phyloP scores from a whole-genome alignment of 2,329 filamentous ascomycete species.

The Calycina herbarum region DNA sequence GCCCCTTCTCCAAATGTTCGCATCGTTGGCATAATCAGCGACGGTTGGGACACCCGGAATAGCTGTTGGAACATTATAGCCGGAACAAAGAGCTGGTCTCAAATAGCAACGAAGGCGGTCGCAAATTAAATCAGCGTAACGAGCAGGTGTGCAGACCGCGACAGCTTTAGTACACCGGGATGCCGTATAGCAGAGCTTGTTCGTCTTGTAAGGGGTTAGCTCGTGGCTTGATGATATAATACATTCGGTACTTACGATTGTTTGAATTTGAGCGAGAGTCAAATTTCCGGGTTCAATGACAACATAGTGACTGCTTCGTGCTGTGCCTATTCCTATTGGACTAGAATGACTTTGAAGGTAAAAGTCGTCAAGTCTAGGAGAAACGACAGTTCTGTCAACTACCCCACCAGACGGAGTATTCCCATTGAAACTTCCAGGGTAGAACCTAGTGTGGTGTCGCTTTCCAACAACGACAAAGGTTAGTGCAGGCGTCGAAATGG shows the following conservation, averaged over 20 bases:
- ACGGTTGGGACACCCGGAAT: neutral
- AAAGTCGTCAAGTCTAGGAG: neutral
- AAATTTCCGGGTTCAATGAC: neutral
- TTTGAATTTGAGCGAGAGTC: neutral
- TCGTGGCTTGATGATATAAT: neutral
- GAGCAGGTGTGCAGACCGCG: neutral
- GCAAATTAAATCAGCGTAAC: neutral
- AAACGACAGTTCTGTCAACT: neutral
- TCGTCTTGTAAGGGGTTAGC: neutral
- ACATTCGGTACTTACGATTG: neutral
- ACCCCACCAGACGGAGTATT: neutral
- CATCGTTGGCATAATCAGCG: neutral
- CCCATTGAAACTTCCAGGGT: neutral
- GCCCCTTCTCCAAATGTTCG: neutral
- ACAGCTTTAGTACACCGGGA: neutral
- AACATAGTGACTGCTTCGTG: neutral
- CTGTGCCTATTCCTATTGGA: neutral
- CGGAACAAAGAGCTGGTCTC: neutral
- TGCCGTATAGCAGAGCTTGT: neutral
- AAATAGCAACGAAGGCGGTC: neutral
- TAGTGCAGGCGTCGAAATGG: neutral
- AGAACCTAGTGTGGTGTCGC: slow-evolving; percentile 44
- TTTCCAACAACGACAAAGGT: slow-evolving; percentile 42
- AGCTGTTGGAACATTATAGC: neutral
- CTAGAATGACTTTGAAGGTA: neutral